Conservation (phyloP, 495 filamentous ascomycete species). For the Acidiella bohemica region DNA sequence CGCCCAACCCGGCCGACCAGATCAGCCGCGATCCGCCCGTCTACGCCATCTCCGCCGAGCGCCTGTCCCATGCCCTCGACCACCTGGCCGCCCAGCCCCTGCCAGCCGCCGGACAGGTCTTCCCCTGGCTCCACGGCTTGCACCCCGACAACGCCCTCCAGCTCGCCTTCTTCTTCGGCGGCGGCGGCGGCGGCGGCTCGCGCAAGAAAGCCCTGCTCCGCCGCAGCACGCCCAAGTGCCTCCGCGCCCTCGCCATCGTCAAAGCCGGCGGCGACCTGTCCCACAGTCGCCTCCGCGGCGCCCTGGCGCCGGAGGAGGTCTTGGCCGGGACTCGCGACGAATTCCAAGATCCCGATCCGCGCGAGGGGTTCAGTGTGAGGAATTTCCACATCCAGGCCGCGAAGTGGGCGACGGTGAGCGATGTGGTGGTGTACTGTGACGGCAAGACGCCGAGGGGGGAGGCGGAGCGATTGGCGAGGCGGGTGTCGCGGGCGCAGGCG, state of each 20-base stretch:
- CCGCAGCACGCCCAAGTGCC: constrained; percentile 64
- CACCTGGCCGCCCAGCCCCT: constrained; percentile 62
- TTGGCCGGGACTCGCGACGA: constrained; percentile 38
- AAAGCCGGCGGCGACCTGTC: constrained; percentile 75
- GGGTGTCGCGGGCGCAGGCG: constrained; percentile 61
- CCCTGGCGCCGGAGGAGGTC: constrained; percentile 67
- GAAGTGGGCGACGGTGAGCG: constrained; percentile 76
- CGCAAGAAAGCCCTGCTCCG: constrained; percentile 56
- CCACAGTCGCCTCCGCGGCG: constrained; percentile 68
- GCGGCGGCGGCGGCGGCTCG: too few relatives aligned
- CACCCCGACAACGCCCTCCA: constrained; percentile 82
- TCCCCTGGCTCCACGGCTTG: constrained; percentile 97
- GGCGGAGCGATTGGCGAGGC: constrained; percentile 52
- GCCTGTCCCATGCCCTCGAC: constrained; percentile 57
- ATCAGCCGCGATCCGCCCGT: constrained; percentile 47
- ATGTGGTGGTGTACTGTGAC: constrained; percentile 84
- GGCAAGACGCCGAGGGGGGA: constrained; percentile 40
- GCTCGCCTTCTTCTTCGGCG: constrained; percentile 74
- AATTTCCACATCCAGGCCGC: constrained; percentile 96
- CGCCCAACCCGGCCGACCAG: constrained; percentile 49
- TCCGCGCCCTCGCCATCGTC: constrained; percentile 71
- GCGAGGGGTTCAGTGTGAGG: constrained; percentile 66
- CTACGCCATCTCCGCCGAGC: constrained; percentile 56
- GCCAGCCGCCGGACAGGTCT: constrained; percentile 70
- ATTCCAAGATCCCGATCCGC: constrained; percentile 70